A percentile compares a stretch with the other conserved stretches of the same genome.
Conservation (phyloP, 2,329 filamentous ascomycete species). For the Allantophomopsis cytisporea region DNA sequence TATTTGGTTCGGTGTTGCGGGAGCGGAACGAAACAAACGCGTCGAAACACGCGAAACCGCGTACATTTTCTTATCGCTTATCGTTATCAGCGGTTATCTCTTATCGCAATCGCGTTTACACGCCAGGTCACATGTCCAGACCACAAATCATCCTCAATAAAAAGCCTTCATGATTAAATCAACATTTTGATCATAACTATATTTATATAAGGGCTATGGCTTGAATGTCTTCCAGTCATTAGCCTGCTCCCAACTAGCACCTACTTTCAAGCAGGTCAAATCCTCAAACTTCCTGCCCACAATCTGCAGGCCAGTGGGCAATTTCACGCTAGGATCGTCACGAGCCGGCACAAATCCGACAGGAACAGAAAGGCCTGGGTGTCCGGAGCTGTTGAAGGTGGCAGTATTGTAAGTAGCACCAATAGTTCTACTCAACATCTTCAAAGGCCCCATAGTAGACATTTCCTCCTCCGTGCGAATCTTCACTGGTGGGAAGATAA, state of each 20-base stretch:
- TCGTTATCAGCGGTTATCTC: too few species aligned
- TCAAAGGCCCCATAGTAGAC: constrained; percentile 6
- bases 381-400: constrained; percentile 40
- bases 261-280: constrained; percentile 26
- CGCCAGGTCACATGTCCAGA: too few species aligned
- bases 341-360: constrained; percentile 28
- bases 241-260: constrained; percentile 28
- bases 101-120: too few species aligned
- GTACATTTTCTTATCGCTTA: too few species aligned
- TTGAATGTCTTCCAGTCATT: constrained; percentile 26
- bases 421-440: constrained; percentile 22
- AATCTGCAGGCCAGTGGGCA: constrained; percentile 41
- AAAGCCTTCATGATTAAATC: too few species aligned
- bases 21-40: too few species aligned
- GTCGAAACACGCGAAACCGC: too few species aligned
- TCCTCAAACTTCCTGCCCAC: constrained; percentile 39
- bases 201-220: neutral
- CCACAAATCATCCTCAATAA: too few species aligned
- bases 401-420: constrained; percentile 42
- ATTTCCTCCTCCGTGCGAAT: constrained; percentile 27
- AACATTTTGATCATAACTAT: too few species aligned
- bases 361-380: constrained; percentile 37
- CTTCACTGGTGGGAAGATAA: constrained; percentile 25
- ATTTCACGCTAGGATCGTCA: constrained; percentile 21
- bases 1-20: too few species aligned